phyloP scores from a whole-genome alignment of 2,329 filamentous ascomycete species.

The Paradendryphiella salina region DNA sequence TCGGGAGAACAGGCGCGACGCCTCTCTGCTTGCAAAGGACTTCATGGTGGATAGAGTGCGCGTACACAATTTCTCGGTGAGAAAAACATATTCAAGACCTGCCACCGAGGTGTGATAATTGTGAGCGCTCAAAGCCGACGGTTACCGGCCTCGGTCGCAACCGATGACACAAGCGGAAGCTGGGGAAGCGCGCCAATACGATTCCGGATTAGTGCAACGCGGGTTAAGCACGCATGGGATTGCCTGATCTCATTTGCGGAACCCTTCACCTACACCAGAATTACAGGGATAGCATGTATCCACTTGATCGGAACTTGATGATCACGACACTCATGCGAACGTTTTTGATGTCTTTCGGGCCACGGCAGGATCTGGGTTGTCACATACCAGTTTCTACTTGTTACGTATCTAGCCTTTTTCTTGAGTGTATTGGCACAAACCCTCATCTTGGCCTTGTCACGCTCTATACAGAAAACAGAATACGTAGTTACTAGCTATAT shows the following conservation, averaged over 20 bases:
- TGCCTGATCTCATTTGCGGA: neutral
- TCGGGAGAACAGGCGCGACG: constrained; percentile 33
- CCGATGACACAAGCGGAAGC: constrained; percentile 22
- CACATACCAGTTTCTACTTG: too few relatives aligned
- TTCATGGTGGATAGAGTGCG: constrained; percentile 34
- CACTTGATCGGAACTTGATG: neutral
- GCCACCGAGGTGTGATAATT: constrained; percentile 23
- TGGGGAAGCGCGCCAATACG: constrained; percentile 20
- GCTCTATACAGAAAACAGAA: neutral
- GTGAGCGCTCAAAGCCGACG: constrained; percentile 25
- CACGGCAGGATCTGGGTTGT: too few relatives aligned
- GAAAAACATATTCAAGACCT: constrained; percentile 32
- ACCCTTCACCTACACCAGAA: neutral
- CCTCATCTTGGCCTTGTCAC: neutral
- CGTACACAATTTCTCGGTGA: constrained; percentile 14
- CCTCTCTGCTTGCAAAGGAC: constrained; percentile 37
- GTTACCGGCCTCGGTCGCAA: constrained; percentile 20
- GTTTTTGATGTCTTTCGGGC: too few relatives aligned
- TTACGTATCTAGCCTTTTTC: too few relatives aligned
- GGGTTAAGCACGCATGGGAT: constrained; percentile 22
- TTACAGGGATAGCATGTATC: neutral
- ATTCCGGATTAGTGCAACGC: constrained; percentile 15
- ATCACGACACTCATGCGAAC: neutral
- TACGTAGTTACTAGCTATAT: neutral
- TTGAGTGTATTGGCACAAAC: too few relatives aligned